Conservation (phyloP, 352 stramenopile species). For the Phytophthora constricta region DNA sequence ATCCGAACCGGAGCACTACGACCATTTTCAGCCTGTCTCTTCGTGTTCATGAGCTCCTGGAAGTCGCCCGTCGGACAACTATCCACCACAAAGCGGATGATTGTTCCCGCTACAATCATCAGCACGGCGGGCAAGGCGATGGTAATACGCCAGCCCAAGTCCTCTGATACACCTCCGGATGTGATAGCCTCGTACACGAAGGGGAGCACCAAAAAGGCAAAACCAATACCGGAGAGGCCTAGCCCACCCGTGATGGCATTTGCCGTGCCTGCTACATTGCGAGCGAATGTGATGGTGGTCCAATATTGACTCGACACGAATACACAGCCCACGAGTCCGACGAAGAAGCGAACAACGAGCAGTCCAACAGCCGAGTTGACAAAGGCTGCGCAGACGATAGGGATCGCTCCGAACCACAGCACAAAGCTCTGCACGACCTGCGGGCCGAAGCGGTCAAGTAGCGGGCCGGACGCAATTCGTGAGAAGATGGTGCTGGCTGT, state of each 20-base stretch:
- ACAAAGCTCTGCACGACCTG: conserved; percentile 84
- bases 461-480: conserved; percentile 91
- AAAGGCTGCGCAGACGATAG: conserved; percentile 86
- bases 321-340: conserved; percentile 93
- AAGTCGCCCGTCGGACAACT: conserved; percentile 94
- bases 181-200: conserved; percentile 90
- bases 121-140: conserved; percentile 90
- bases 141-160: conserved; percentile 92
- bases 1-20: conserved; percentile 20
- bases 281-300: conserved; percentile 95
- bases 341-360: conserved; percentile 93
- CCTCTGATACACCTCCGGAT: conserved; percentile 53
- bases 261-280: conserved; percentile 92
- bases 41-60: conserved; percentile 75
- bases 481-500: conserved; percentile 93
- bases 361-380: conserved; percentile 81
- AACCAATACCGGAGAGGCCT: conserved; percentile 93
- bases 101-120: conserved; percentile 78
- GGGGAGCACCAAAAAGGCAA: conserved; percentile 90
- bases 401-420: conserved; percentile 87
- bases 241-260: conserved; percentile 94
- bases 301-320: conserved; percentile 97
- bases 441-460: conserved; percentile 93
- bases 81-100: conserved; percentile 83
- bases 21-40: conserved; percentile 53